Base-by-base conservation (phyloP, 2,329 filamentous ascomycete species). In the Bimuria novae-zelandiae region DNA sequence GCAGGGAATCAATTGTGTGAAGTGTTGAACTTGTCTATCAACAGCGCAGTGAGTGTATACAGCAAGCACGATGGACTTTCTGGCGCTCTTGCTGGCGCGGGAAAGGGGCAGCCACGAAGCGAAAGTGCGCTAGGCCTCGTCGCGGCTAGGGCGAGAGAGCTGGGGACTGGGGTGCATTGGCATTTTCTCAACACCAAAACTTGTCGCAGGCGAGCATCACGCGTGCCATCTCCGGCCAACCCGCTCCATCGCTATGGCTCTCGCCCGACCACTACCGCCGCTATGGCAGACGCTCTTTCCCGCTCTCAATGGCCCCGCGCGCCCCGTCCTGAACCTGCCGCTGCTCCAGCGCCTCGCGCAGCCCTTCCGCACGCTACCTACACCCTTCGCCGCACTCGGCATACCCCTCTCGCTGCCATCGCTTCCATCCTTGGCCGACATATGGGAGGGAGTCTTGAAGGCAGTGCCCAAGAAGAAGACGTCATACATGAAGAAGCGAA, bases 401-500 rank as follows among this genome's bases (percentile, higher is more conserved):
- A 59, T 72, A 41, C 70, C 92, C 3, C 80, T 74, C 25, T 69
- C 69, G 32, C 55, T 75, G 29, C 67, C 72, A 3, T 61, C 65
- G 8, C 55, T 73, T 21, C 71, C 74, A 1, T 71, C 83, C 4
- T 70, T 92, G n/a, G 77, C 96, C 19, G 86, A 89, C 58, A 86
- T 99, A 67, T 97, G 93, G 93, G 93, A 97, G 63, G 92, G 90
- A 5, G 84, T 99, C 40, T 81, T 99, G 62, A 87, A 87, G 61
- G 94, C 94, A 1, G 94, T 97, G 14, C 94, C 94, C 4, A 99
- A 99, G 83, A 97, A 96, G 80, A 99, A 97, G 84, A 95, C 92
- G 29, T 97, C 93, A 36, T 91, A 99, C 75, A 90, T 90, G 80
- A 96, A 94, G 80, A 96, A 92, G 82, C 84, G 94, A 64, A 88